phyloP scores from a whole-genome alignment of 106 monocot species.

The Dioscorea dumetorum region DNA sequence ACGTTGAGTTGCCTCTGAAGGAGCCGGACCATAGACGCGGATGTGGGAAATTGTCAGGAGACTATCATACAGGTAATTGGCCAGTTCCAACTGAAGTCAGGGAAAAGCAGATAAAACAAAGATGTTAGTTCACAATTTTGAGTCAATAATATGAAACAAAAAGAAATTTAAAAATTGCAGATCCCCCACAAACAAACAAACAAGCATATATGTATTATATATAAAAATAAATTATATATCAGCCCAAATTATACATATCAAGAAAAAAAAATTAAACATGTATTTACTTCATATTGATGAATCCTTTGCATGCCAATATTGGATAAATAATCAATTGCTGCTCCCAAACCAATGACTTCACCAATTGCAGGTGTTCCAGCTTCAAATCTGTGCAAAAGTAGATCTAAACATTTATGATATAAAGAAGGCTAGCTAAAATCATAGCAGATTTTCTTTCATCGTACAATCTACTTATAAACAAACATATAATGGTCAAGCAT shows the following conservation, averaged over 20 bases:
- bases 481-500: too few species aligned
- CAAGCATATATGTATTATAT: too few species aligned
- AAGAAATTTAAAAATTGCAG: too few species aligned
- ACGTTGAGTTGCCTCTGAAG: slow-evolving; percentile 41
- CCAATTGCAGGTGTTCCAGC: slow-evolving; percentile 96
- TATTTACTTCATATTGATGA: slow-evolving; percentile 80
- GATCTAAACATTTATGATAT: background rate
- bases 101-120: background rate
- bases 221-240: too few species aligned
- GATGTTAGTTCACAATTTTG: background rate
- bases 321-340: slow-evolving; percentile 90
- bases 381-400: slow-evolving; percentile 61
- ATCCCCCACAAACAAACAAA: too few species aligned
- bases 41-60: slow-evolving; percentile 55
- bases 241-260: too few species aligned
- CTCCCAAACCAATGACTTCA: slow-evolving; percentile 84
- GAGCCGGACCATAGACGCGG: slow-evolving; percentile 71
- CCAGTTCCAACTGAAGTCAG: slow-evolving; percentile 52
- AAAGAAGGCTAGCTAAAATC: too few species aligned
- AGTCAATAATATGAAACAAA: background rate
- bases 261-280: too few species aligned
- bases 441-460: too few species aligned
- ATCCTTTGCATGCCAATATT: slow-evolving; percentile 79
- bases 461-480: too few species aligned
- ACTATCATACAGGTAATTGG: slow-evolving; percentile 59